phyloP scores from a whole-genome alignment of 2,329 filamentous ascomycete species.

The Colletotrichum destructivum region DNA sequence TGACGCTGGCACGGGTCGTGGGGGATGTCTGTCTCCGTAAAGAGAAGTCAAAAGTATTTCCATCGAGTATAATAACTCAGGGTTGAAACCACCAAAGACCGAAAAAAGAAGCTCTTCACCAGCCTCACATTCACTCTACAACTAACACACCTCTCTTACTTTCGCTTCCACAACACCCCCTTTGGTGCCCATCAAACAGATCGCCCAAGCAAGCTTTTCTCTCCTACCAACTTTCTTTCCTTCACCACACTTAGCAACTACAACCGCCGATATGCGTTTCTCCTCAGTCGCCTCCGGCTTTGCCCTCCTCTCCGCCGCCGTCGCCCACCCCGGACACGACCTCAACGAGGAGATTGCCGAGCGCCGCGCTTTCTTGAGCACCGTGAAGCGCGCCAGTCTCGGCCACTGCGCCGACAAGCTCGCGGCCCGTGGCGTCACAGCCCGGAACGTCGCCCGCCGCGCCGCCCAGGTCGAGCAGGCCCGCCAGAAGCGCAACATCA shows the following conservation, averaged over 20 bases:
- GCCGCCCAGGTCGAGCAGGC: conserved; percentile 57
- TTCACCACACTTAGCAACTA: neutral
- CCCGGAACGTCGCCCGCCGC: conserved; percentile 61
- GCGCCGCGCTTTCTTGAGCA: conserved; percentile 62
- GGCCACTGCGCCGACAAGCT: conserved; percentile 63
- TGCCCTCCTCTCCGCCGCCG: conserved; percentile 35
- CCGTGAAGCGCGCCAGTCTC: conserved; percentile 58
- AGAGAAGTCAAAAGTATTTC: neutral
- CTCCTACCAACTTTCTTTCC: neutral
- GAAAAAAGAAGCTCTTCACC: conserved; percentile 11
- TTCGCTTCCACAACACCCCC: conserved; percentile 5
- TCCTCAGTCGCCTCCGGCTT: conserved; percentile 38
- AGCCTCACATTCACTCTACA: conserved; percentile 29
- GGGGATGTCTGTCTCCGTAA: neutral
- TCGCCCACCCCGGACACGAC: conserved; percentile 66
- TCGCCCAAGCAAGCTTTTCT: neutral
- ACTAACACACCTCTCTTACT: conserved; percentile 4
- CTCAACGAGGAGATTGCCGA: conserved; percentile 63
- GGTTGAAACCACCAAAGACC: neutral
- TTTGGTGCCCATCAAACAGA: neutral
- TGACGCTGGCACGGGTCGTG: conserved; percentile 17
- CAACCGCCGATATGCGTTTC: conserved; percentile 28
- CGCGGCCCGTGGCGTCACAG: conserved; percentile 61
- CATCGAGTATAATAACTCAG: conserved; percentile 29
- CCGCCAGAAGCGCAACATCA: conserved; percentile 54